Conservation (phyloP, 164 flowering plant genomes). For the Aristolochia californica region DNA sequence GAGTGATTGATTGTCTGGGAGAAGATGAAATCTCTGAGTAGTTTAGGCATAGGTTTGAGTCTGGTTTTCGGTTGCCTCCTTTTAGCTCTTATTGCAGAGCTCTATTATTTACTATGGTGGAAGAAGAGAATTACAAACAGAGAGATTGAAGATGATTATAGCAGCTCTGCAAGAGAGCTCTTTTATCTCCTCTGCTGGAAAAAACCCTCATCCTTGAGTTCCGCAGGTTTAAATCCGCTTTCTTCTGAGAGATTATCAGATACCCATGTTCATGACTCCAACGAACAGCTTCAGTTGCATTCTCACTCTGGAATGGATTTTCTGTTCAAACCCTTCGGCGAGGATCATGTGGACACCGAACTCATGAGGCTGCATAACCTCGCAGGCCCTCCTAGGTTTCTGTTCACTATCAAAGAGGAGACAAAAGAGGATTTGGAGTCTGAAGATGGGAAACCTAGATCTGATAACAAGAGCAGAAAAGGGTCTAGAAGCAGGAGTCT, state of each 20-base stretch:
- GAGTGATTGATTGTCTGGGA: too few species aligned
- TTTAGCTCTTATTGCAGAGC: conserved; percentile 63
- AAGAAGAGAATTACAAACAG: conserved; percentile 47
- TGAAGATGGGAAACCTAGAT: conserved; percentile 47
- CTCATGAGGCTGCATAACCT: conserved; percentile 71
- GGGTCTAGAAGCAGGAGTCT: conserved; percentile 50
- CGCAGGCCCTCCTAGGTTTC: conserved; percentile 65
- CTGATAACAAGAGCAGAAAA: conserved; percentile 24
- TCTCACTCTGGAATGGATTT: conserved; percentile 23
- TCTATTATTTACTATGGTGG: conserved; percentile 85
- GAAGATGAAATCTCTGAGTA: conserved; percentile 14
- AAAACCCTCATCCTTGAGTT: conserved; percentile 38
- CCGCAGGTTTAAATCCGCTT: conserved; percentile 22
- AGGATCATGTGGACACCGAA: conserved; percentile 50
- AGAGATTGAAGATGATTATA: conserved; percentile 39
- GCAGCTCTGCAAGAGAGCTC: conserved; percentile 46
- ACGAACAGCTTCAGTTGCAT: conserved; percentile 10
- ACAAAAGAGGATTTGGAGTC: conserved; percentile 81
- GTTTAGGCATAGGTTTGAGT: conserved; percentile 51
- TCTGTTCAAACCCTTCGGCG: conserved; percentile 35
- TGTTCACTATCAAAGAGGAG: conserved; percentile 79
- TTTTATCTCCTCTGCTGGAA: conserved; percentile 53
- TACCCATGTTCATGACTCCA: conserved; percentile 16
- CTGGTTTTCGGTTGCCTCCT: conserved; percentile 68
- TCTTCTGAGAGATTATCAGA: conserved; percentile 19